phyloP scores from a whole-genome alignment of 1,284 basidiomycete species.

The Fomitopsis palustris region DNA sequence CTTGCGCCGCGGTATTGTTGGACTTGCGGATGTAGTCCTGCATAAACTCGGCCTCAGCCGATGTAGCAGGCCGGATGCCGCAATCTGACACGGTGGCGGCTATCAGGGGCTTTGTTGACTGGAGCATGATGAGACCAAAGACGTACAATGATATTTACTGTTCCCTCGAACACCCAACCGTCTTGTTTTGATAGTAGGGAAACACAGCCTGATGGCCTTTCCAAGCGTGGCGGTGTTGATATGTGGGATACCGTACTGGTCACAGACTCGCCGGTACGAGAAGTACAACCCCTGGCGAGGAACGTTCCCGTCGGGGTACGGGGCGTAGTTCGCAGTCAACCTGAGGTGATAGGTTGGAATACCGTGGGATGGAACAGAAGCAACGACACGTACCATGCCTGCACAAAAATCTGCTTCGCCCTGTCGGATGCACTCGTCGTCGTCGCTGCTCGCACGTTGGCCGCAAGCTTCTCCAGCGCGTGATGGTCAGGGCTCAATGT shows the following conservation, averaged over 20 bases:
- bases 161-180: conserved; percentile 88
- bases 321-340: conserved; percentile 84
- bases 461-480: conserved; percentile 78
- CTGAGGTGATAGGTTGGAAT: conserved; percentile 35
- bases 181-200: conserved; percentile 91
- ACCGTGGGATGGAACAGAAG: conserved; percentile 2
- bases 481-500: conserved; percentile 70
- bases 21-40: conserved; percentile 88
- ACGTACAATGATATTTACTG: conserved; percentile 88
- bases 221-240: conserved; percentile 94
- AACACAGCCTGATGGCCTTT: conserved; percentile 89
- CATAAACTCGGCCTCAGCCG: conserved; percentile 84
- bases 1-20: conserved; percentile 76
- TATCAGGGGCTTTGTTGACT: conserved; percentile 25
- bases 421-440: conserved; percentile 85
- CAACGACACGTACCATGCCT: conserved; percentile 65
- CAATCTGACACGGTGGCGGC: conserved; percentile 59
- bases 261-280: conserved; percentile 87
- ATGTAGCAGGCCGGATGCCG: conserved; percentile 83
- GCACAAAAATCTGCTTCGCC: conserved; percentile 87
- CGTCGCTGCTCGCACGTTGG: conserved; percentile 81
- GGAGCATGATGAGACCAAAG: conserved; percentile 23
- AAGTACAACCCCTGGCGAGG: conserved; percentile 86
- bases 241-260: conserved; percentile 85
- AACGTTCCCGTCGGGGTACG: conserved; percentile 89